A percentile compares a stretch with the other conserved stretches of the same genome.
These are phyloP conservation scores for Salix suchowensis DNA, from an alignment of 345 rosid species.

Conservation along the genomic window DNA sequence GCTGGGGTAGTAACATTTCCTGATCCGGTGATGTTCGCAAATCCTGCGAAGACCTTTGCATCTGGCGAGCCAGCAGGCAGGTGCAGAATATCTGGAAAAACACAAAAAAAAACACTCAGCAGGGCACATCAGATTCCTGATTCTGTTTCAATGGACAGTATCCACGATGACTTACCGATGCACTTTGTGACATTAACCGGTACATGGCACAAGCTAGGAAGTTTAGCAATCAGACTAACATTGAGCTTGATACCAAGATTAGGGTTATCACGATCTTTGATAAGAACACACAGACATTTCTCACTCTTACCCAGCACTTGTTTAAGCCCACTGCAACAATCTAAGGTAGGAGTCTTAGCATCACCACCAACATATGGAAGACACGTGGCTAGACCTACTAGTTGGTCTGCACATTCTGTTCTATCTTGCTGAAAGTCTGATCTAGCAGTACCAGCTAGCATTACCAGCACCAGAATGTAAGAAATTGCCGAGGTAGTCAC, in stretches of 20 bases:
- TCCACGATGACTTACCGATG: constrained; percentile 35
- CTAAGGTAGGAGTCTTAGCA: constrained; percentile 53
- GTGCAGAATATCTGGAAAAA: constrained; percentile 51
- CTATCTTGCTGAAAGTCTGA: constrained; percentile 56
- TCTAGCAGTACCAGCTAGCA: constrained; percentile 30
- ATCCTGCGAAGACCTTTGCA: constrained; percentile 57
- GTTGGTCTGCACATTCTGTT: constrained; percentile 52
- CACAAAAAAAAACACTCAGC: background rate
- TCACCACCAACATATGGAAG: constrained; percentile 70
- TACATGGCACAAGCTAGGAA: constrained; percentile 52
- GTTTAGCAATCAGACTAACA: constrained; percentile 52
- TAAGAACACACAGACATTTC: constrained; percentile 67
- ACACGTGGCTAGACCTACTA: constrained; percentile 52
- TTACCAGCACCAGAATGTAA: constrained; percentile 13
- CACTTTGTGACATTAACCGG: constrained; percentile 53
- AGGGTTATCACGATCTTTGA: constrained; percentile 69
- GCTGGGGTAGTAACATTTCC: constrained; percentile 15
- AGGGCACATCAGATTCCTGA: background rate
- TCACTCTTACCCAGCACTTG: constrained; percentile 52
- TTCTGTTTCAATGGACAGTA: too few species aligned
- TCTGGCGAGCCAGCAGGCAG: constrained; percentile 56
- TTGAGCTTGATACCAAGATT: constrained; percentile 64
- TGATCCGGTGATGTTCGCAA: constrained; percentile 37
- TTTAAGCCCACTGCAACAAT: constrained; percentile 68
- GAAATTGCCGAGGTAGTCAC: background rate